Evolutionary conservation across 345 rosid genomes (phyloP).

Genomic region (Acer campestre): DNA sequence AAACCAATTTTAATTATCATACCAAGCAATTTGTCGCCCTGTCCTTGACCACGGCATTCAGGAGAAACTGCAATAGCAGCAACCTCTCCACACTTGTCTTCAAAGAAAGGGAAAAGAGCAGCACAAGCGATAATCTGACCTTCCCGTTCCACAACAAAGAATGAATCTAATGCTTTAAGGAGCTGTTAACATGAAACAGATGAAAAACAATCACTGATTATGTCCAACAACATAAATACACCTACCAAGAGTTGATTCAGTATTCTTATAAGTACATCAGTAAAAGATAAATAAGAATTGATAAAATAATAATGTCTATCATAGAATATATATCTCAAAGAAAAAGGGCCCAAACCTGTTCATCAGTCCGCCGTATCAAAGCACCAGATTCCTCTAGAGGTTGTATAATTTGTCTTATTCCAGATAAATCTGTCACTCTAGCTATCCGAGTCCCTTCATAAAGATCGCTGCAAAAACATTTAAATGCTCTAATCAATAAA

Average conservation of each 20-base stretch:
- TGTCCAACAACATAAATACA: constrained; percentile 5
- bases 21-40: constrained; percentile 96
- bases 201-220: constrained; percentile 10
- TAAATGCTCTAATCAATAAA: constrained; percentile 20
- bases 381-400: constrained; percentile 79
- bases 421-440: constrained; percentile 61
- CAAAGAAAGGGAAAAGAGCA: constrained; percentile 80
- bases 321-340: constrained; percentile 15
- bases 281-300: not conserved
- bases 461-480: constrained; percentile 57
- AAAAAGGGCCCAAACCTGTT: constrained; percentile 54
- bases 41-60: constrained; percentile 96
- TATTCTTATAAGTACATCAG: not conserved
- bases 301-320: not conserved
- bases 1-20: constrained; percentile 7
- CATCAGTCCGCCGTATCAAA: constrained; percentile 68
- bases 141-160: constrained; percentile 83
- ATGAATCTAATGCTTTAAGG: constrained; percentile 62
- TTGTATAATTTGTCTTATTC: constrained; percentile 69
- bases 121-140: constrained; percentile 94
- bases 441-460: constrained; percentile 94
- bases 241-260: not conserved
- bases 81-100: constrained; percentile 88
- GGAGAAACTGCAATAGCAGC: constrained; percentile 93
- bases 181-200: constrained; percentile 44